Conservation (phyloP, 1,284 basidiomycete genomes). For the Chiua sp. region DNA sequence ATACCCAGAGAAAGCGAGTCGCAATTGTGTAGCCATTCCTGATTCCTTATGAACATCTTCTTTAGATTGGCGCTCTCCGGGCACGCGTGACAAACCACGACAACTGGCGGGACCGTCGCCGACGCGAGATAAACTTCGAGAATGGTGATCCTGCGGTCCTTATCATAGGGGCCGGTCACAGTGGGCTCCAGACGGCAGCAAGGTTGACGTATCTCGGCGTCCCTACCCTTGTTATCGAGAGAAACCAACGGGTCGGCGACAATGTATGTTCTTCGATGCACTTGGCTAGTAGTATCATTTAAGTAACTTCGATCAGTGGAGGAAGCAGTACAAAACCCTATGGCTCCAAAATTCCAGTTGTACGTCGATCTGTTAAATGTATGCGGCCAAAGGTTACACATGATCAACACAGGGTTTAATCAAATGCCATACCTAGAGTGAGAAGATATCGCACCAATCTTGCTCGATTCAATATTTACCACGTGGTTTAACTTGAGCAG, state of each 20-base stretch:
- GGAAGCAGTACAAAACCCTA: conserved; percentile 34
- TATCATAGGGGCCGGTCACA: conserved; percentile 44
- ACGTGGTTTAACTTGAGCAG: conserved; percentile 2
- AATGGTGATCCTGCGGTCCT: conserved; percentile 31
- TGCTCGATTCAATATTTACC: not conserved
- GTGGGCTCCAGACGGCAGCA: conserved; percentile 42
- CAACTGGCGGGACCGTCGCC: conserved; percentile 28
- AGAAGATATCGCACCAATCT: not conserved
- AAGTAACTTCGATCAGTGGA: conserved; percentile 22
- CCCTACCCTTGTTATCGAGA: conserved; percentile 42
- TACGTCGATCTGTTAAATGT: conserved; percentile 16
- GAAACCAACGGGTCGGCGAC: conserved; percentile 43
- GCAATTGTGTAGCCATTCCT: no score
- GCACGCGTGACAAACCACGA: not conserved
- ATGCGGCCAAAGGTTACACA: conserved; percentile 1
- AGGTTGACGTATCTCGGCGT: conserved; percentile 42
- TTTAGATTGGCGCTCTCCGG: conserved; percentile 21
- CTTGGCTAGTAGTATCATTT: not conserved
- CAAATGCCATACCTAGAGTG: conserved; percentile 33
- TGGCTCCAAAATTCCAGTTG: conserved; percentile 30
- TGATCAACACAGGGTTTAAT: conserved; percentile 20
- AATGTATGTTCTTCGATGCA: conserved; percentile 28
- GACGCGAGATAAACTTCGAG: conserved; percentile 18
- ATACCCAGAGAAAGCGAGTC: conserved; percentile 41
- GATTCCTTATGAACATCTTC: not conserved